These are phyloP conservation scores for Zymoseptoria brevis DNA, from an alignment of 2,329 filamentous ascomycete genomes.

Conservation along the genomic window DNA sequence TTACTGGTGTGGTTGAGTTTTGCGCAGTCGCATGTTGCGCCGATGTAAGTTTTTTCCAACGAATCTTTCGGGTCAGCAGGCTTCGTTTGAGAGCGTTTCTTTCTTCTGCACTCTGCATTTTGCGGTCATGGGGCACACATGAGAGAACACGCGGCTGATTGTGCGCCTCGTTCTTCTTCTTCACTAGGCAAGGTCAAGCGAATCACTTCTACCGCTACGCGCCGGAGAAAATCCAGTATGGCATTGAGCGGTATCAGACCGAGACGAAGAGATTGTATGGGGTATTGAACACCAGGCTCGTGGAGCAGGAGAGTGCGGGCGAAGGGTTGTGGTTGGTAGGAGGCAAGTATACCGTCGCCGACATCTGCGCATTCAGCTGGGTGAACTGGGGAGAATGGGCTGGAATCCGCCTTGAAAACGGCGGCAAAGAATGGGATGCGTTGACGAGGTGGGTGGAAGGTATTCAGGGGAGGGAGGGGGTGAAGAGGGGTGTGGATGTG, in stretches of 20 bases:
- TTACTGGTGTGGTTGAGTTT: no score
- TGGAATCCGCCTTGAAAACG: constrained; percentile 20
- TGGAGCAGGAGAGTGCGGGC: constrained; percentile 14
- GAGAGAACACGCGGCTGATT: no score
- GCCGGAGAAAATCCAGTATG: constrained; percentile 37
- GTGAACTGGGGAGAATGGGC: constrained; percentile 38
- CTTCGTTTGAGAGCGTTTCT: no score
- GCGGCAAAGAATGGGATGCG: constrained; percentile 22
- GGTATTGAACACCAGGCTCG: constrained; percentile 38
- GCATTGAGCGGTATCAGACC: constrained; percentile 40
- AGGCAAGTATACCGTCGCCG: constrained; percentile 41
- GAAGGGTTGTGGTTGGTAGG: constrained; percentile 39
- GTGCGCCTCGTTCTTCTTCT: no score
- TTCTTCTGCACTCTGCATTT: no score
- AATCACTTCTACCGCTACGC: constrained; percentile 43
- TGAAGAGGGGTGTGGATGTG: constrained; percentile 29
- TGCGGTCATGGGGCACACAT: no score
- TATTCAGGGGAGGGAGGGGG: constrained; percentile 28
- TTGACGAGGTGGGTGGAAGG: constrained; percentile 27
- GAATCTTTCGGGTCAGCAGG: no score
- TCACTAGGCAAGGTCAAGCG: constrained; percentile 32
- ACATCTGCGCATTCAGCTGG: constrained; percentile 42
- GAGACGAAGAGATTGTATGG: constrained; percentile 43
- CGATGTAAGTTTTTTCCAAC: no score
- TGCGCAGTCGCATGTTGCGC: no score